These are phyloP conservation scores for Macadamia integrifolia DNA, from an alignment of 164 flowering plant species.

Conservation along the genomic window DNA sequence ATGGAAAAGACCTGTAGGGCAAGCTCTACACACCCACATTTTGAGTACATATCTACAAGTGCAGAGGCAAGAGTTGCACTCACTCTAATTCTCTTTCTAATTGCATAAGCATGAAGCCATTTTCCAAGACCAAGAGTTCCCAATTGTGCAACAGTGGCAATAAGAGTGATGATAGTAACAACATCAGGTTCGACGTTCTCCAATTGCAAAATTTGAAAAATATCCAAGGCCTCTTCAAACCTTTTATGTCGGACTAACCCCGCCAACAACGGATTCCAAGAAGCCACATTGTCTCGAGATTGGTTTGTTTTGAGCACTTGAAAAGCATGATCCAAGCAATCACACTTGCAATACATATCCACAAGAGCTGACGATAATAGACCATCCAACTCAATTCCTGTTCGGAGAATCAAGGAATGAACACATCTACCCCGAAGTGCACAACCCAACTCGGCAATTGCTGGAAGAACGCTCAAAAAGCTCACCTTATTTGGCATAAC, in stretches of 20 bases:
- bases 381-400: conserved; percentile 13
- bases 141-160: conserved; percentile 16
- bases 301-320: conserved; percentile 8
- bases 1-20: conserved; percentile 14
- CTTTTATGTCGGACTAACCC: conserved; percentile 13
- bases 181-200: conserved; percentile 13
- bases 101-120: conserved; percentile 14
- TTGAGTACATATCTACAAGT: conserved; percentile 24
- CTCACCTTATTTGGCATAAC: conserved; percentile 7
- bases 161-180: conserved; percentile 13
- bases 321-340: conserved; percentile 14
- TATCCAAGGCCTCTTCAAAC: conserved; percentile 16
- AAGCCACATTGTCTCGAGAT: conserved; percentile 8
- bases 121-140: conserved; percentile 15
- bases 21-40: conserved; percentile 19
- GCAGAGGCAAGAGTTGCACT: conserved; percentile 21
- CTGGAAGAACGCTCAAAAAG: conserved; percentile 15
- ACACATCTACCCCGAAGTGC: conserved; percentile 9
- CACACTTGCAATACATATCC: conserved; percentile 18
- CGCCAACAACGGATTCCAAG: conserved; percentile 23
- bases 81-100: conserved; percentile 1
- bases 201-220: conserved; percentile 13
- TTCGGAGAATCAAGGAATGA: conserved; percentile 9
- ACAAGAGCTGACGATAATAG: conserved; percentile 16
- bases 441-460: conserved; percentile 11